These are phyloP conservation scores for Chalaropsis ovoidea DNA, from an alignment of 2,329 filamentous ascomycete genomes.

Conservation along the genomic window DNA sequence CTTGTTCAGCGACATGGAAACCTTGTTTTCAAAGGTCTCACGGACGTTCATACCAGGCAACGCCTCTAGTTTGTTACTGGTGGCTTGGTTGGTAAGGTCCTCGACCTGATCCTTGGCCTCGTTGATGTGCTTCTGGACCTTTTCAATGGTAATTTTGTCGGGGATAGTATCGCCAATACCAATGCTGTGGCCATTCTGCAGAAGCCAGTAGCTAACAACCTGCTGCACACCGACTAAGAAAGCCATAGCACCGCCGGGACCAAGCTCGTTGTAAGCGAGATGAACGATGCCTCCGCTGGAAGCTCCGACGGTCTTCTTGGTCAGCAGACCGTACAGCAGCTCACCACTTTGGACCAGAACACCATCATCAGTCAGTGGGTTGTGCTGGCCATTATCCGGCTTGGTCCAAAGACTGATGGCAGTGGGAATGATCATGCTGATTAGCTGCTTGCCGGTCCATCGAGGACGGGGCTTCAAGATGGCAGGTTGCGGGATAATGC, in stretches of 20 bases:
- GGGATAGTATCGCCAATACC: conserved; percentile 98
- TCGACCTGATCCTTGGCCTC: conserved; percentile 73
- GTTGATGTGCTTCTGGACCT: conserved; percentile 73
- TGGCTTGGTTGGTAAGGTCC: conserved; percentile 64
- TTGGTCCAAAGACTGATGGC: conserved; percentile 71
- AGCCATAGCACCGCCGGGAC: conserved; percentile 71
- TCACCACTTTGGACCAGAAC: conserved; percentile 77
- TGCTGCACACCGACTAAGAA: conserved; percentile 95
- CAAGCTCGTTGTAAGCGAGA: conserved; percentile 91
- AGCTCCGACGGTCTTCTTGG: conserved; percentile 90
- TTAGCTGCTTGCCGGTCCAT: conserved; percentile 97
- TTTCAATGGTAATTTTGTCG: conserved; percentile 70
- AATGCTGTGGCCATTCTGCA: conserved; percentile 94
- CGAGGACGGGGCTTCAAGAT: conserved; percentile 84
- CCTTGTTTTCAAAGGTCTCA: conserved; percentile 96
- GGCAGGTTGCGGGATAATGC: conserved; percentile 82
- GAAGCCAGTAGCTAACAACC: conserved; percentile 92
- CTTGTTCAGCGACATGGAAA: conserved; percentile 85
- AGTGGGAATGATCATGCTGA: conserved; percentile 81
- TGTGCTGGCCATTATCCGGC: conserved; percentile 49
- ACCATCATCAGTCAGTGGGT: conserved; percentile 63
- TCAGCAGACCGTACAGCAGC: conserved; percentile 79
- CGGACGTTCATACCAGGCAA: conserved; percentile 96
- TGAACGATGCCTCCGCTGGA: conserved; percentile 85
- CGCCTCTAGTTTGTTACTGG: conserved; percentile 79